Base-by-base conservation (phyloP, 2,329 filamentous ascomycete genomes). In the Macrophomina tecta region DNA sequence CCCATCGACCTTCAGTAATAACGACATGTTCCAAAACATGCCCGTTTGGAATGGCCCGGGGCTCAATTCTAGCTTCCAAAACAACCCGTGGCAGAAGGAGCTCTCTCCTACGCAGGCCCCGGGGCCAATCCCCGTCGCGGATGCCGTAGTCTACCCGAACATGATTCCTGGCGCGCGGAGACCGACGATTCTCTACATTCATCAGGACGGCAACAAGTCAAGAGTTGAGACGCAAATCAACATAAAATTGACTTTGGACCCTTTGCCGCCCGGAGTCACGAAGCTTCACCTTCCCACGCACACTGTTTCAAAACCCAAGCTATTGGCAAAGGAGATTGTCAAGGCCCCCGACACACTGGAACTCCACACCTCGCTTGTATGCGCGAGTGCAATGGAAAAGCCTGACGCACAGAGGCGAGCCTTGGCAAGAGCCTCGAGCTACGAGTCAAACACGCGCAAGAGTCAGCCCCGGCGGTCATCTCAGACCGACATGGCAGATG, bases 141-240 rank as follows among this genome's bases (percentile, higher is more conserved):
- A 66, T 7, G 28, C 55, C 28, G 9, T 56, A 4, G 30, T 38
- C 32, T 55, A 46, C 16, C 16, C 30, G 28, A 32, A 64, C 5
- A 36, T 8, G 12, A 40, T 66, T 1, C 18, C 45, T 14, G 62
- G 64, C 7, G 23, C 46, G 40, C 64, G 23, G 38, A 23, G 16
- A 12, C 45, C 36, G 18, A 23, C 51, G 16, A 9, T 12, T 9
- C 58, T 67, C 6, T 58, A 40, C n/a, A 64, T 67, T 34, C 49
- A 49, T 3, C 60, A 67, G n/a, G 60, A 64, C 8, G 58, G 58
- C 16, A 51, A 77, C 66, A 98, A 97, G 79, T 97, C 94, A 16
- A 89, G 95, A 28, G 95, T 98, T 18, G 95, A 99, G 81, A 98
- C 95, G 0, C 95, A 98, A 76, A 97, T 98, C 72, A 92, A 91